Evolutionary conservation across 345 rosid species (phyloP), one percentile per base, ranked within the genome.

Genomic region (Jatropha curcas): DNA sequence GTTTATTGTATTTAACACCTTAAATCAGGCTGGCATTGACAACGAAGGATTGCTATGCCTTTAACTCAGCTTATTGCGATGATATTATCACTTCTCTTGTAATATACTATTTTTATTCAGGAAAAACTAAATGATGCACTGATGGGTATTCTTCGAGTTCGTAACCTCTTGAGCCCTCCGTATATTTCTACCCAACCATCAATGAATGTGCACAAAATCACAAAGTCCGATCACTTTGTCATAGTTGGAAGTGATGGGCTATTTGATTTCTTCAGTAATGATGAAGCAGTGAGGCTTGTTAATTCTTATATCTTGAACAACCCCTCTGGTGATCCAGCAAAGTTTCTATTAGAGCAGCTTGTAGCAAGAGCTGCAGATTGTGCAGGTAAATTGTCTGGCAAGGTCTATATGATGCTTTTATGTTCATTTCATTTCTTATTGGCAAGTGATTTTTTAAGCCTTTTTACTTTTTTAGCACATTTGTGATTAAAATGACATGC

Each of bases 201-300:
- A 11, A 60, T 89, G 81, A 82, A 85, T 75, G 87, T 89, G 73
- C 98, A 88, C 64, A 84, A 74, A 71, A 87, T 95, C 75, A 84
- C 89, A 3, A 83, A 87, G 67, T 88, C 88, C 0, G 92, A 92
- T 77, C 97, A 89, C 82, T 95, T 95, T 79, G 93, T 92, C 52
- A 88, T 95, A 80, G 87, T 92, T 74, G 97, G 86, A 11, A 95
- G 99, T 55, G 99, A 95, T 73, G 99, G 99, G 27, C 77, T 95
- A 8, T 95, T 89, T 43, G 99, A 92, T 85, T 95, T 92, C 90
- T 91, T 89, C 78, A 87, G 74, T 86, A 95, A 92, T 48, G 89
- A 87, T 35, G 99, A 92, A 76, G 92, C 89, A 0, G 90, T 95
- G n/a, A 71, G 80, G 77, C 89, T 92, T 8, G 93, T 91, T 33